Evolutionary conservation across 306 rosid species (phyloP).

Genomic region (Alnus glutinosa): DNA sequence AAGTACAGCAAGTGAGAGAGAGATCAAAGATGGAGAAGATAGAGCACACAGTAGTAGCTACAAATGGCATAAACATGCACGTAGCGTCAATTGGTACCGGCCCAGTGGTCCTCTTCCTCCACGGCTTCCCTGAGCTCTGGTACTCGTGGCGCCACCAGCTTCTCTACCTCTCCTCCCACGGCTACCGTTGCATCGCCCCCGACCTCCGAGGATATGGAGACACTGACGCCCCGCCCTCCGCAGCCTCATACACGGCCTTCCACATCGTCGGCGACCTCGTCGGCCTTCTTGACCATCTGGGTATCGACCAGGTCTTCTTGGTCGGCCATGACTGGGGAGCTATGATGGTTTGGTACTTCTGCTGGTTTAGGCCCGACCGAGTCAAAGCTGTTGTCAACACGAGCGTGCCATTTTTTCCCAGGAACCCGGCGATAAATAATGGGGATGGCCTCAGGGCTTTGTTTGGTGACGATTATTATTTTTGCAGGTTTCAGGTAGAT

Average conservation of each 20-base stretch:
- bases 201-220: constrained; percentile 78
- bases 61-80: constrained; percentile 73
- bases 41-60: constrained; percentile 52
- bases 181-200: constrained; percentile 73
- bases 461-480: constrained; percentile 56
- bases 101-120: constrained; percentile 58
- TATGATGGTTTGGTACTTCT: constrained; percentile 56
- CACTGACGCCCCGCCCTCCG: constrained; percentile 54
- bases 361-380: constrained; percentile 55
- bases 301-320: constrained; percentile 50
- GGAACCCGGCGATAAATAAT: constrained; percentile 40
- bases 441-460: constrained; percentile 31
- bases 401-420: constrained; percentile 45
- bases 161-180: constrained; percentile 53
- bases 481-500: constrained; percentile 67
- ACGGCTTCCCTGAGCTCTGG: constrained; percentile 78
- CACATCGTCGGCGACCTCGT: constrained; percentile 62
- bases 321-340: constrained; percentile 82
- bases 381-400: constrained; percentile 64
- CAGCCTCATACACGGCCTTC: constrained; percentile 48
- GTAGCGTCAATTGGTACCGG: constrained; percentile 65
- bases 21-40: constrained; percentile 48
- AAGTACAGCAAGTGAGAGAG: no score
- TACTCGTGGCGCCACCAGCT: constrained; percentile 81
- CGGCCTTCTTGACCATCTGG: constrained; percentile 57